Conservation (phyloP, 208 protist species). For the Leishmania amazonensis region DNA sequence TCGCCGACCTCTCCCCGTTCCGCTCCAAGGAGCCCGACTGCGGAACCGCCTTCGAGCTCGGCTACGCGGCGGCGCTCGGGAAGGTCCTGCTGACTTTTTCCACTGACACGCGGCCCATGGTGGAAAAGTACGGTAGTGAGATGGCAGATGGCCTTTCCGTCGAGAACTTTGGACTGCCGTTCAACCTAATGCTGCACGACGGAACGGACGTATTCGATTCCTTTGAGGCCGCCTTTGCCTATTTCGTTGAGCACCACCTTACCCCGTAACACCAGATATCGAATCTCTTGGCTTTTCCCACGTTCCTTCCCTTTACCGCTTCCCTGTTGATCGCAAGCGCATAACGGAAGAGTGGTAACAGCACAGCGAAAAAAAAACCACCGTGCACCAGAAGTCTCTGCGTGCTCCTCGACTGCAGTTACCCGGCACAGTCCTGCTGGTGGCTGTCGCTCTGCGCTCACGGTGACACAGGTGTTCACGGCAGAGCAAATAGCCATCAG, state of each 20-base stretch:
- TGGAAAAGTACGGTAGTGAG: constrained; percentile 66
- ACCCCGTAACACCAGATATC: neutral
- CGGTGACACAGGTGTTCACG: neutral
- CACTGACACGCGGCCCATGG: constrained; percentile 50
- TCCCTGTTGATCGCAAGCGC: neutral
- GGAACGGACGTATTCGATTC: constrained; percentile 55
- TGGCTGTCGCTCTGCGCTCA: neutral
- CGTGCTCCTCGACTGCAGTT: neutral
- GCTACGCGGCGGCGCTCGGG: constrained; percentile 71
- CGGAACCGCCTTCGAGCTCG: constrained; percentile 85
- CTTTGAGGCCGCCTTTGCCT: constrained; percentile 68
- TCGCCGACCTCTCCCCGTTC: constrained; percentile 85
- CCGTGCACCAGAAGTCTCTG: neutral
- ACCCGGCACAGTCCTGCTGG: neutral
- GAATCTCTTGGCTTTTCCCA: neutral
- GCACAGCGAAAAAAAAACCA: neutral
- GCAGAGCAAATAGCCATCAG: neutral
- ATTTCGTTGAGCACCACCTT: constrained; percentile 33
- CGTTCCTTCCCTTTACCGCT: neutral
- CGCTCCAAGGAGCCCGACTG: constrained; percentile 76
- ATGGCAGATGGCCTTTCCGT: constrained; percentile 51
- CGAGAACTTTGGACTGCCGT: constrained; percentile 77
- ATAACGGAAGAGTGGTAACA: neutral
- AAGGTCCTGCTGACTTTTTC: constrained; percentile 73
- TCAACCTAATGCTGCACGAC: constrained; percentile 84